These are phyloP conservation scores for Diaporthe nobilis DNA, from an alignment of 2,329 filamentous ascomycete species.

Conservation along the genomic window DNA sequence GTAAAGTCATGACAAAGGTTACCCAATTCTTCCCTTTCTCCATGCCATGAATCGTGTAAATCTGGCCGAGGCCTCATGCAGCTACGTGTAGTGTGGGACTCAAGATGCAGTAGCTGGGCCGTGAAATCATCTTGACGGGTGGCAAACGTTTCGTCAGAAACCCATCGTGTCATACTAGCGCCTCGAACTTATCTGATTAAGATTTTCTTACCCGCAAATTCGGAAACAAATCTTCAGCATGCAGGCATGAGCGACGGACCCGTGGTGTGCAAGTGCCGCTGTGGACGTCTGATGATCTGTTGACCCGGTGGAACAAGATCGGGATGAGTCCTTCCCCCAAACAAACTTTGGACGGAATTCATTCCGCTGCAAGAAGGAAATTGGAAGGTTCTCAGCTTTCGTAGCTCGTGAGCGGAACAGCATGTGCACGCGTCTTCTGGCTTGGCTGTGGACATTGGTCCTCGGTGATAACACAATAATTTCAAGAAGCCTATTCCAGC, in stretches of 20 bases:
- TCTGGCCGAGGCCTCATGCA: not conserved
- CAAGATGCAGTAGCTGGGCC: not conserved
- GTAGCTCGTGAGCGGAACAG: too few species aligned
- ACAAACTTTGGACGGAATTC: not conserved
- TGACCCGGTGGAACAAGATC: not conserved
- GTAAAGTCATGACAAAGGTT: not conserved
- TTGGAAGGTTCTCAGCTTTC: not conserved
- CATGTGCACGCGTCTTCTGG: not conserved
- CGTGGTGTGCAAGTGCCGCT: not conserved
- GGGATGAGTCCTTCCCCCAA: not conserved
- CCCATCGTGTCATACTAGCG: constrained; percentile 10
- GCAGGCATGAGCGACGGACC: not conserved
- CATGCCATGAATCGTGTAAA: constrained; percentile 11
- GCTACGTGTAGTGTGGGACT: not conserved
- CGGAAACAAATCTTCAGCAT: not conserved
- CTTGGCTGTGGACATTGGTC: not conserved
- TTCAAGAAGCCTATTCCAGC: not conserved
- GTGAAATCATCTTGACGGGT: not conserved
- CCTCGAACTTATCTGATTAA: not conserved
- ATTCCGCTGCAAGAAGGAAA: not conserved
- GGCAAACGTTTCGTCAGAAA: not conserved
- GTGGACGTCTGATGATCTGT: not conserved
- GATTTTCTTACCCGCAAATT: not conserved
- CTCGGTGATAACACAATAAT: not conserved
- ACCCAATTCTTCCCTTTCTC: not conserved